Percentiles rank a stretch among this genome's conserved stretches.
phyloP scores from a whole-genome alignment of 345 rosid species.

The Hevea brasiliensis region DNA sequence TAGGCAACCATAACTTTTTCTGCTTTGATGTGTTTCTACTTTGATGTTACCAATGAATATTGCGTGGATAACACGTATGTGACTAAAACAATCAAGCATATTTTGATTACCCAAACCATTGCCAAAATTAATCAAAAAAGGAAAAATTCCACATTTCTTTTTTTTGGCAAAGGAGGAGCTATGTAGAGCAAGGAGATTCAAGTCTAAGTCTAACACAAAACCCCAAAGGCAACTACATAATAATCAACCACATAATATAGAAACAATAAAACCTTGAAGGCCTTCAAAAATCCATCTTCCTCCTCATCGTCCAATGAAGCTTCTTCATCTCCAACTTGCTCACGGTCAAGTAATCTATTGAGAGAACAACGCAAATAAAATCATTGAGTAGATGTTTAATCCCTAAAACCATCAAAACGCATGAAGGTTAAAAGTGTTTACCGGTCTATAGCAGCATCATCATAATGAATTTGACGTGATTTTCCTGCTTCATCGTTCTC shows the following conservation, averaged over 20 bases:
- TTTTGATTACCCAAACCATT: too few species aligned
- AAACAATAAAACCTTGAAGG: constrained; percentile 72
- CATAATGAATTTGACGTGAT: constrained; percentile 97
- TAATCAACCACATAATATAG: not conserved
- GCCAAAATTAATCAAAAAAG: too few species aligned
- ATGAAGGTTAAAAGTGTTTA: constrained; percentile 28
- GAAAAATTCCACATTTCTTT: too few species aligned
- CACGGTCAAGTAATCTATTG: constrained; percentile 89
- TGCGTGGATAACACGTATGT: not conserved
- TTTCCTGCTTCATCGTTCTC: constrained; percentile 95
- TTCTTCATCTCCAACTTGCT: constrained; percentile 79
- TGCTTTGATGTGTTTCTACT: too few species aligned
- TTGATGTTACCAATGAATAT: not conserved
- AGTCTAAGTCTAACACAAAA: not conserved
- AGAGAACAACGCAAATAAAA: constrained; percentile 16
- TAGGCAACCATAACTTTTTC: not conserved
- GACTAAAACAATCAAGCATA: too few species aligned
- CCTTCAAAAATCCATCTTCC: constrained; percentile 94
- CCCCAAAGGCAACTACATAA: not conserved
- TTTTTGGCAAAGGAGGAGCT: too few species aligned
- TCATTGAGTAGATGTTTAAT: not conserved
- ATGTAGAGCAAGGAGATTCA: too few species aligned
- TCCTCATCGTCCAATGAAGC: constrained; percentile 72
- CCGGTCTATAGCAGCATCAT: constrained; percentile 93
- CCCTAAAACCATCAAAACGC: not conserved